A percentile compares a stretch with the other conserved stretches of the same genome.
Evolutionary conservation across 1,139 yeast genomes (phyloP).

Genomic region (Chernovozyma sophiae-reginae): DNA sequence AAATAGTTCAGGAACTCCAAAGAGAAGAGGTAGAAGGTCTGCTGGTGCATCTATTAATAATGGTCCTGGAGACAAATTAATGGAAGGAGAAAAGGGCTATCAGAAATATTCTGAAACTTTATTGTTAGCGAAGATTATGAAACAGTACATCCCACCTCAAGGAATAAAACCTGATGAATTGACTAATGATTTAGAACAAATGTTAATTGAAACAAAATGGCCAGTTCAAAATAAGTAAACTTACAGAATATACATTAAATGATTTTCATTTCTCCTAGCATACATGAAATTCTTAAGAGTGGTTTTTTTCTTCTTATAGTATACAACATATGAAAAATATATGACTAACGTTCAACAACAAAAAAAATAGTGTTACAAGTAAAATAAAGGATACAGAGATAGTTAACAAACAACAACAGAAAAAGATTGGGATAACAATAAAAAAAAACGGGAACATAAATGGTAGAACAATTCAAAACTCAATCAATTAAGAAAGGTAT

Average conservation of each 20-base stretch:
- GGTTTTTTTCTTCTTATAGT: too few relatives aligned
- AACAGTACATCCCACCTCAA: conserved; percentile 42
- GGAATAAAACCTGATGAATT: conserved; percentile 34
- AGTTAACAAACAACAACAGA: neutral
- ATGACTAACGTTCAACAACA: neutral
- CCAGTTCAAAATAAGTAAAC: conserved; percentile 14
- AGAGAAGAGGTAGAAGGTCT: conserved; percentile 27
- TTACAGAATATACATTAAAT: too few relatives aligned
- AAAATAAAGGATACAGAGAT: neutral
- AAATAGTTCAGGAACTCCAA: conserved; percentile 13
- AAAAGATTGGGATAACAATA: neutral
- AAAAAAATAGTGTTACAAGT: conserved; percentile 1
- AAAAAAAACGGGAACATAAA: conserved; percentile 9
- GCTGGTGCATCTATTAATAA: conserved; percentile 9
- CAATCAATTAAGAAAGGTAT: too few relatives aligned
- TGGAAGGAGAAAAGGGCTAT: conserved; percentile 8
- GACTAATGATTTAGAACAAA: conserved; percentile 29
- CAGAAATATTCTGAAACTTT: conserved; percentile 31
- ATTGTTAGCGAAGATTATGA: conserved; percentile 42
- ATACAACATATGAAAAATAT: neutral
- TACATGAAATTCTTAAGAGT: too few relatives aligned
- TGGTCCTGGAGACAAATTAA: conserved; percentile 15
- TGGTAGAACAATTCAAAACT: too few relatives aligned
- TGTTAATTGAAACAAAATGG: conserved; percentile 40
- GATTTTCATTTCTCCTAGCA: too few relatives aligned